These are phyloP conservation scores for Hortaea werneckii DNA, from an alignment of 2,329 filamentous ascomycete genomes.

Conservation along the genomic window DNA sequence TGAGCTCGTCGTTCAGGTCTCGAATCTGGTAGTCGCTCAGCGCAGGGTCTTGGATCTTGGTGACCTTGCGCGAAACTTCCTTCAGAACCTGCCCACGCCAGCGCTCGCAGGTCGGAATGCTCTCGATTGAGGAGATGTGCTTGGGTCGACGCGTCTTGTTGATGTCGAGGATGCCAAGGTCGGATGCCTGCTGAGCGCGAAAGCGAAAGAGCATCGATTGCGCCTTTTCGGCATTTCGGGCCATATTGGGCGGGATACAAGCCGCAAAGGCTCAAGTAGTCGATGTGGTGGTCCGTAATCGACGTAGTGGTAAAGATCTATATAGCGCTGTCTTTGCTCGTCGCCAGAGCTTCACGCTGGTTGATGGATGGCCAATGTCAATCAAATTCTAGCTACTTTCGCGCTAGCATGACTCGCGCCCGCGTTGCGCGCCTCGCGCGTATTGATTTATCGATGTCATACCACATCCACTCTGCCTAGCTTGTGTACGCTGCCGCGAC, in stretches of 20 bases:
- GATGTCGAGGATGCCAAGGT: conserved; percentile 90
- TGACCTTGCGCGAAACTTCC: conserved; percentile 93
- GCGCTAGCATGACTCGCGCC: background rate
- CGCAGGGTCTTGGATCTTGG: conserved; percentile 81
- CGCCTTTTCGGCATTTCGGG: conserved; percentile 95
- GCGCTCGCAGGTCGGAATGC: conserved; percentile 83
- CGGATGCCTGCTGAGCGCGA: conserved; percentile 90
- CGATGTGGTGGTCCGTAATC: too few species aligned
- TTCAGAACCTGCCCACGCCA: conserved; percentile 97
- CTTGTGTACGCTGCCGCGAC: background rate
- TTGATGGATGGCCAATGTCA: too few species aligned
- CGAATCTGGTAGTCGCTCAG: conserved; percentile 96
- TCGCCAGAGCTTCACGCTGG: too few species aligned
- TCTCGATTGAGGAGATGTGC: conserved; percentile 74
- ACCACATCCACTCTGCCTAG: background rate
- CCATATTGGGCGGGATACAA: conserved; percentile 34
- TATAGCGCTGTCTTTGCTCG: too few species aligned
- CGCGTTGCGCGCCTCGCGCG: background rate
- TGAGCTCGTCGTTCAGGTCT: conserved; percentile 98
- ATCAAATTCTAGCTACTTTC: background rate
- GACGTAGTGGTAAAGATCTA: too few species aligned
- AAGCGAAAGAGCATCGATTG: conserved; percentile 99
- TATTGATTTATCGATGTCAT: too few species aligned
- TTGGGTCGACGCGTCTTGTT: conserved; percentile 83
- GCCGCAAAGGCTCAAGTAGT: too few species aligned